Base-by-base conservation (phyloP, 73 alveolate species). In the Chromera velia region DNA sequence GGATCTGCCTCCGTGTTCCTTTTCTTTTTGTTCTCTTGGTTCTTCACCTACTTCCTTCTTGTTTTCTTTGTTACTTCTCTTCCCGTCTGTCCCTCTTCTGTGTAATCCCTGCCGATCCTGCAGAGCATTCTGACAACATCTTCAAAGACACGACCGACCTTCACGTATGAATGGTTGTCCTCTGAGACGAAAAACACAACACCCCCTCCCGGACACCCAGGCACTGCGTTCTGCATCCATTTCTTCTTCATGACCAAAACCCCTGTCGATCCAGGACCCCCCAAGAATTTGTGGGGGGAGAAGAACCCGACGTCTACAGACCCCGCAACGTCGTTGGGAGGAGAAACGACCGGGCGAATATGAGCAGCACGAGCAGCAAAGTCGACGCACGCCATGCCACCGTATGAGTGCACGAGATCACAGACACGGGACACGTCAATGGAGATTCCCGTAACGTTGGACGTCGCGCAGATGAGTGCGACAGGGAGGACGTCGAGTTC, bases 161-260 rank as follows among this genome's bases (percentile, higher is more conserved):
- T n/a, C n/a, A 55, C 24, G 70, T 55, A 55, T 30, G 89, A 80
- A 70, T 87, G 93, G 69, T 89, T 93, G 65, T 83, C 83, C 67
- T 91, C 94, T 30, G 88, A 87, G 26, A 94, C 98, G 74, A 90
- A 94, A 88, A 93, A 87, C 28, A 93, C 98, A 7, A 92, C 94
- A 18, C 99, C 99, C 17, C 99, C 99, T 7, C 99, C 99, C 10
- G 93, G 90, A 49, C 85, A 90, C 65, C 91, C 88, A n/a, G 99
- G 99, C 48, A 81, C 90, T 82, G 77, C 83, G 47, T 84, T 65
- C 67, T 84, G 81, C 33, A 93, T n/a, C 33, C 33, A 47, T 68
- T 92, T 75, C 86, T 89, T 88, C 77, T 89, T 90, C 31, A 83
- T 84, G 67, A 85, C 72, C 46, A 89, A 82, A 32, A 89, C 84